Evolutionary conservation across 495 filamentous ascomycete species (phyloP).

Genomic region (Penicillium diatomitis): DNA sequence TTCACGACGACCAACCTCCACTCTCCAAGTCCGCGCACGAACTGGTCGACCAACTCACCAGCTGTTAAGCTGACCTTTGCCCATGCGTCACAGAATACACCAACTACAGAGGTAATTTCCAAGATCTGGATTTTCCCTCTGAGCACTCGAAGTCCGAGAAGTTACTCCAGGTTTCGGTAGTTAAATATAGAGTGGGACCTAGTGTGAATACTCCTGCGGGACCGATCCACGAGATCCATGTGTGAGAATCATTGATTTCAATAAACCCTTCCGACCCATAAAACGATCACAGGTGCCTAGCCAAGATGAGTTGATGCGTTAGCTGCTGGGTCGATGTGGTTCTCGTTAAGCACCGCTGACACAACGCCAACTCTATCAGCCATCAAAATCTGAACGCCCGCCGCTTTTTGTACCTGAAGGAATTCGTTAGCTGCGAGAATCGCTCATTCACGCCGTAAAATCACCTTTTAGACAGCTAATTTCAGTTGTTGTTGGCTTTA

Average conservation of each 20-base stretch:
- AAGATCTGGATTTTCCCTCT: too few relatives aligned
- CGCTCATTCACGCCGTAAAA: background rate
- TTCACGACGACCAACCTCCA: too few relatives aligned
- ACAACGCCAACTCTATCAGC: slow-evolving; percentile 14
- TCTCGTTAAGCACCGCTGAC: background rate
- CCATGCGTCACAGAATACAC: too few relatives aligned
- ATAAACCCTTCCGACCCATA: background rate
- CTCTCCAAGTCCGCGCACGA: too few relatives aligned
- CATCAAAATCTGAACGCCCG: slow-evolving; percentile 16
- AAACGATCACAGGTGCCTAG: background rate
- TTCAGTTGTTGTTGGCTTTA: background rate
- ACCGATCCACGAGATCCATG: background rate
- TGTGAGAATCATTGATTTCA: background rate
- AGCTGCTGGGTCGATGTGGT: background rate
- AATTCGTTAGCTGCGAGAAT: background rate
- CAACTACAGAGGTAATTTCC: too few relatives aligned
- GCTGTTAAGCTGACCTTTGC: too few relatives aligned
- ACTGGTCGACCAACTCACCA: too few relatives aligned
- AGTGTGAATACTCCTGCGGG: too few relatives aligned
- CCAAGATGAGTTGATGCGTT: background rate
- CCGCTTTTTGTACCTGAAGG: slow-evolving; percentile 12
- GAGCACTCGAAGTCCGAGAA: too few relatives aligned
- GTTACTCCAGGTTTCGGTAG: too few relatives aligned
- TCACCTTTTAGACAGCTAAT: background rate
- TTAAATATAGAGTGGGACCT: too few relatives aligned